Evolutionary conservation across 2,329 filamentous ascomycete species (phyloP).

Genomic region (Colletotrichum sp.): DNA sequence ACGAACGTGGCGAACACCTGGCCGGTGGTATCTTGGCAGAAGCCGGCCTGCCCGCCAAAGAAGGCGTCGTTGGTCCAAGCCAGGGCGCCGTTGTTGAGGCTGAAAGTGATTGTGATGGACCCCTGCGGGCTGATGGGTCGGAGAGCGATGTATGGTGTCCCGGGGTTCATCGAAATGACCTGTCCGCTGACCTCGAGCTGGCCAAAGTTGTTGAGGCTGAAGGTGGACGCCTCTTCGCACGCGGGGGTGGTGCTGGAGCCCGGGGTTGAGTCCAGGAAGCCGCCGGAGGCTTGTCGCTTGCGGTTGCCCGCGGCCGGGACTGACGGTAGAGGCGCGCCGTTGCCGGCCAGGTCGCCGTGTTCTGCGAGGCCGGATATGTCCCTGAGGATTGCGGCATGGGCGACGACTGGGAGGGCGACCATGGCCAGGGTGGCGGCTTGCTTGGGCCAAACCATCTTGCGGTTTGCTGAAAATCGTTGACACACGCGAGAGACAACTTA

Average conservation of each 20-base stretch:
- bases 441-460: not conserved
- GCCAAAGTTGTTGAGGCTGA: not conserved
- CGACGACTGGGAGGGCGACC: not conserved
- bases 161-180: not conserved
- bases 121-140: not conserved
- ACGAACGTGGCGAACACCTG: slow-evolving; percentile 8
- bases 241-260: not conserved
- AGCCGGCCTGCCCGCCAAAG: slow-evolving; percentile 12
- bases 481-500: not conserved
- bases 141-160: slow-evolving; percentile 7
- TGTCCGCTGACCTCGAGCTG: not conserved
- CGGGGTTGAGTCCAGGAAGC: not conserved
- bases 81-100: slow-evolving; percentile 1
- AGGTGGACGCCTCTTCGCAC: not conserved
- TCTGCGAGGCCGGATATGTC: not conserved
- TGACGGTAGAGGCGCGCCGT: not conserved
- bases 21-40: slow-evolving; percentile 9
- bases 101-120: slow-evolving; percentile 1
- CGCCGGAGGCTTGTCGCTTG: not conserved
- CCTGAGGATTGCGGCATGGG: not conserved
- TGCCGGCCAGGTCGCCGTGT: not conserved
- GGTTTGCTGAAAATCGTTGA: not conserved
- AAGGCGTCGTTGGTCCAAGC: slow-evolving; percentile 4
- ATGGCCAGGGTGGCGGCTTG: not conserved
- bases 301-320: not conserved